Percentiles rank a stretch among this genome's conserved stretches.
These are phyloP conservation scores for Blastobotrys muscicola DNA, from an alignment of 805 yeast species.

Conservation along the genomic window DNA sequence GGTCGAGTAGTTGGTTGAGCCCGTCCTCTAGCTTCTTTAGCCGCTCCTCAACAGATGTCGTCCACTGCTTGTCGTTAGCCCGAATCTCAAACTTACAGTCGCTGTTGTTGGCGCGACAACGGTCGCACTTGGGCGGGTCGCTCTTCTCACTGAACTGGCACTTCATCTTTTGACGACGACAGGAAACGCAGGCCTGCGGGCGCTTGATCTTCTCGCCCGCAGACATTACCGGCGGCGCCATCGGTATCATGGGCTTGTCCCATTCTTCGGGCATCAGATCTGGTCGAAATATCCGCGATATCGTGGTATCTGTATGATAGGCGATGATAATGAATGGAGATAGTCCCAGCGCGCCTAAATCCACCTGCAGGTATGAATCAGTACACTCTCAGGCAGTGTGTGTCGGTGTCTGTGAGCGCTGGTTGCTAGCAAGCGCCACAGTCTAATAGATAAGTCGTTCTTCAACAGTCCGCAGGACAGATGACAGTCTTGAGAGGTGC, in stretches of 20 bases:
- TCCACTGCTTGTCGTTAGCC: constrained; percentile 10
- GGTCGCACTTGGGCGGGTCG: constrained; percentile 14
- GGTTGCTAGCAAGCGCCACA: too few species aligned
- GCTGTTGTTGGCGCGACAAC: constrained; percentile 10
- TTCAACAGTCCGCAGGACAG: too few species aligned
- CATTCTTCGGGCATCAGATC: too few species aligned
- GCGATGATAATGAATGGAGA: too few species aligned
- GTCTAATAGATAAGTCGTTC: too few species aligned
- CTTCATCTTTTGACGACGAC: constrained; percentile 14
- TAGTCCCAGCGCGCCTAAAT: too few species aligned
- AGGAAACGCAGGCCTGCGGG: constrained; percentile 14
- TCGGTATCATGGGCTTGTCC: not conserved
- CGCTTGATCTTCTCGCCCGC: constrained; percentile 8
- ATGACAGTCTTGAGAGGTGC: too few species aligned
- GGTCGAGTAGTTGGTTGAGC: constrained; percentile 6
- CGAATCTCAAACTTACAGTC: constrained; percentile 12
- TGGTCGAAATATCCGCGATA: too few species aligned
- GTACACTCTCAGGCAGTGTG: too few species aligned
- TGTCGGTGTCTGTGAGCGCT: too few species aligned
- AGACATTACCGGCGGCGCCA: not conserved
- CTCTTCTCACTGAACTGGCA: constrained; percentile 11
- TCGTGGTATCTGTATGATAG: too few species aligned
- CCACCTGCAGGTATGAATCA: too few species aligned
- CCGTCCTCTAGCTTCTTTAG: constrained; percentile 9
- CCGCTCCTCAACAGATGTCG: constrained; percentile 7